A percentile compares a stretch with the other conserved stretches of the same genome.
Conservation (phyloP, 2,329 filamentous ascomycete genomes). For the Monilinia polystroma region DNA sequence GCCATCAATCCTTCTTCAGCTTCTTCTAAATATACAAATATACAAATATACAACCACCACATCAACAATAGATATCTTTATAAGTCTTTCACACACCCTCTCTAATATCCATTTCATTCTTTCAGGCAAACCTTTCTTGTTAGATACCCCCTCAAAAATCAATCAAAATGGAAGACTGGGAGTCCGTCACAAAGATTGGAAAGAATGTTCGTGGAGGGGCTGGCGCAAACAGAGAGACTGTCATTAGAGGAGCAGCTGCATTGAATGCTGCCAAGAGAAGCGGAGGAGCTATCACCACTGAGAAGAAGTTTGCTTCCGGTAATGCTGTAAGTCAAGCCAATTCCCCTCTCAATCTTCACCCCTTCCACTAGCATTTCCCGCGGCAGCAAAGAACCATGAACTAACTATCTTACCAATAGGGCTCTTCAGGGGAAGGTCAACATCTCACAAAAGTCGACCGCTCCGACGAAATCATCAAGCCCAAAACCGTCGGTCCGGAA, state of each 20-base stretch:
- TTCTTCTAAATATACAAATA: background rate
- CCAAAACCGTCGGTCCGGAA: slow-evolving; percentile 79
- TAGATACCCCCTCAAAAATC: slow-evolving; percentile 4
- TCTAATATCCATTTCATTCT: background rate
- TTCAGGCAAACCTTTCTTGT: background rate
- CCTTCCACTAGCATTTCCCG: slow-evolving; percentile 4
- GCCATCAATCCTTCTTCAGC: slow-evolving; percentile 14
- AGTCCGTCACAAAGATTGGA: slow-evolving; percentile 88
- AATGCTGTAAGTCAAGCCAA: slow-evolving; percentile 66
- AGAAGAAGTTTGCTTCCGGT: slow-evolving; percentile 84
- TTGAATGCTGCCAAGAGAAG: slow-evolving; percentile 86
- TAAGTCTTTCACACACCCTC: no score
- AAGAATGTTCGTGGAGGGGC: slow-evolving; percentile 72
- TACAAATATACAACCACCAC: slow-evolving; percentile 1
- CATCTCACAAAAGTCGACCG: slow-evolving; percentile 97
- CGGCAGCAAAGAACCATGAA: background rate
- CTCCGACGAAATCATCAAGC: slow-evolving; percentile 95
- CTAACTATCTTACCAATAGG: slow-evolving; percentile 26
- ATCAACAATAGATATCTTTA: slow-evolving; percentile 3
- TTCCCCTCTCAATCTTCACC: background rate
- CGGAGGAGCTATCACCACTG: slow-evolving; percentile 74
- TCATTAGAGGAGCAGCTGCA: slow-evolving; percentile 77
- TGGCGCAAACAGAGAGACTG: slow-evolving; percentile 69
- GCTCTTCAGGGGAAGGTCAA: slow-evolving; percentile 67
- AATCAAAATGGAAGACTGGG: slow-evolving; percentile 71